Base-by-base conservation (phyloP, 2,329 filamentous ascomycete species). In the Penicillium sp. region DNA sequence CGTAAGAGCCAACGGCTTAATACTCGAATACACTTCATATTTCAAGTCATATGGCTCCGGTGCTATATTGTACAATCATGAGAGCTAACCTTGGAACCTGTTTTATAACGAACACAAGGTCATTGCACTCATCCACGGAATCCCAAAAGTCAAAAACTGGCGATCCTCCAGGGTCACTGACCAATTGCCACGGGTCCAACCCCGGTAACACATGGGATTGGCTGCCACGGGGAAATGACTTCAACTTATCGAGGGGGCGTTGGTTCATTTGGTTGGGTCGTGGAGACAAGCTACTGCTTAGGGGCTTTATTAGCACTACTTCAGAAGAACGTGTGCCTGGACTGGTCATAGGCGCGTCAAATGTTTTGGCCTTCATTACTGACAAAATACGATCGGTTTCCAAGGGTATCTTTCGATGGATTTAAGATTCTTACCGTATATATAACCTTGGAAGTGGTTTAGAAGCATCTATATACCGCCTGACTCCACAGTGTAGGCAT, bases 251-350 rank as follows among this genome's bases (percentile, higher is more conserved):
- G 57, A 67, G 47, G 43, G 57, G 54, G 45, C 45, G 54, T 23
- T 52, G 23, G 56, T 54, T 49, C 40, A 48, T 60, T 27, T 67
- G 65, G 65, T 67, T 67, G 65, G 65, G 61, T 64, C 65, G 65
- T 67, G 65, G 61, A 57, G 52, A 60, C 50, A 65, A 65, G 61
- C 23, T n/a, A 37, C 35, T 35, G 37, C 37, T 27, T 53, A 50
- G 42, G 59, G 54, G 33, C 27, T 57, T 37, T 56, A 43, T 38
- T 56, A 56, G 25, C 54, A 52, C 50, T 52, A 15, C 31, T 25
- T 45, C 47, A 37, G 21, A 21, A 27, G 15, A 40, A 25, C n/a
- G n/a, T 49, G 62, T 65, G 56, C 64, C 63, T 64, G 59, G 54
- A 49, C 43, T 54, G 54, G 57, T 67, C 64, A 67, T 64, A 58